These are phyloP conservation scores for Plantago ovata DNA, from an alignment of 257 asterid species.

Conservation along the genomic window DNA sequence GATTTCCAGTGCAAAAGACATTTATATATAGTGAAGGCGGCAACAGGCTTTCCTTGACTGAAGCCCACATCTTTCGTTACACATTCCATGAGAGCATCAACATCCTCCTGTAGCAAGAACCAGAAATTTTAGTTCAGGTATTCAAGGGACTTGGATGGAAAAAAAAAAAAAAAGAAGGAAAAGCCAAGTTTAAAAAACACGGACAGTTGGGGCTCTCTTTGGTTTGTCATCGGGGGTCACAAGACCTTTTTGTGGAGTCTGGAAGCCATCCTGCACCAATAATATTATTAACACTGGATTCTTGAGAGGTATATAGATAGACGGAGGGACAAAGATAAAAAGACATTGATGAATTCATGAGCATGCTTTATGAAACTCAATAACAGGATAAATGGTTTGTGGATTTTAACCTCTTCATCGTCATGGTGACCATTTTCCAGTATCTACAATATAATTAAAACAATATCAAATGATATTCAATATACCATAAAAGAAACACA, in stretches of 20 bases:
- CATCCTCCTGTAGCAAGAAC: conserved; percentile 77
- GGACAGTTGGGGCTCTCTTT: conserved; percentile 69
- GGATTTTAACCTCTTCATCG: conserved; percentile 42
- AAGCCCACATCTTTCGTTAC: conserved; percentile 86
- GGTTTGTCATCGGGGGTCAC: conserved; percentile 84
- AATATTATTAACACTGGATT: conserved; percentile 9
- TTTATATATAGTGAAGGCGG: conserved; percentile 95
- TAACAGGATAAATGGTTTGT: conserved; percentile 37
- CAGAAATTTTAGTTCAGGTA: conserved; percentile 10
- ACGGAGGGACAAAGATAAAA: conserved; percentile 3
- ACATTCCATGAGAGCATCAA: conserved; percentile 88
- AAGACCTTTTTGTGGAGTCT: conserved; percentile 46
- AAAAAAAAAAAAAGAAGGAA: conserved; percentile 6
- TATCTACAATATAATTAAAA: conserved; percentile 41
- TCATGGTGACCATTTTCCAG: conserved; percentile 79
- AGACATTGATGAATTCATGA: conserved; percentile 12
- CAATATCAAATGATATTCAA: conserved; percentile 20
- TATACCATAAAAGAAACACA: conserved; percentile 10
- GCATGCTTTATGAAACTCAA: conserved; percentile 13
- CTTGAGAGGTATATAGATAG: background rate
- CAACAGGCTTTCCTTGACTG: conserved; percentile 98
- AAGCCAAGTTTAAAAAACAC: conserved; percentile 42
- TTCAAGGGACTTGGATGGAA: background rate
- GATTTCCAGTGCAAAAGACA: conserved; percentile 99
- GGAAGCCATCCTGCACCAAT: conserved; percentile 53